Conservation (phyloP, 768 basidiomycete species). For the Phylloporus scabripes region DNA sequence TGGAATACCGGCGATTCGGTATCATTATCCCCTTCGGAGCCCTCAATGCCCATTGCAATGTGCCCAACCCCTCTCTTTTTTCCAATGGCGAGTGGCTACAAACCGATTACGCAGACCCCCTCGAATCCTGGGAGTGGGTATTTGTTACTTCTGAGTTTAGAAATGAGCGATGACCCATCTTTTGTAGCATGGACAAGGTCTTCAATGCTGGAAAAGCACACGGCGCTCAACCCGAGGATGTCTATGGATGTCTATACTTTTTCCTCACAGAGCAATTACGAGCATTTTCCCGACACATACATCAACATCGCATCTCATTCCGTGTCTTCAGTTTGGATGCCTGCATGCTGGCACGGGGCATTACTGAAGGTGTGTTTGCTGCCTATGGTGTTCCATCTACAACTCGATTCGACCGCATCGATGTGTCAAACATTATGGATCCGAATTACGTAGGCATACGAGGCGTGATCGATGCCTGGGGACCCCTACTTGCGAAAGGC, state of each 20-base stretch:
- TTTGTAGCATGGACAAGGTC: conserved; percentile 36
- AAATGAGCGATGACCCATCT: background rate
- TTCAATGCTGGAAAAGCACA: conserved; percentile 34
- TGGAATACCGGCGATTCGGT: conserved; percentile 37
- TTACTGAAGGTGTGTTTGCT: conserved; percentile 19
- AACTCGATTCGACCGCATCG: conserved; percentile 40
- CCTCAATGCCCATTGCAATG: conserved; percentile 35
- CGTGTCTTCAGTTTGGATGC: conserved; percentile 35
- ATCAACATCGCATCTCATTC: conserved; percentile 31
- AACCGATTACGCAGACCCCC: conserved; percentile 38
- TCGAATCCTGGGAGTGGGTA: conserved; percentile 47
- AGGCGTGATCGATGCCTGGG: conserved; percentile 33
- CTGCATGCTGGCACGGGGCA: conserved; percentile 35
- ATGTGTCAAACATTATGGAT: conserved; percentile 47
- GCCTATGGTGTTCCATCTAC: conserved; percentile 20
- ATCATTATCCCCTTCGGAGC: conserved; percentile 48
- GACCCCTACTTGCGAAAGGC: conserved; percentile 31
- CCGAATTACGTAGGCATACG: conserved; percentile 36
- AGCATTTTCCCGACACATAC: conserved; percentile 33
- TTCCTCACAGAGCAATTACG: conserved; percentile 37
- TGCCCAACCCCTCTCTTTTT: conserved; percentile 44
- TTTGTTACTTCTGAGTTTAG: background rate
- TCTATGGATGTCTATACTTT: conserved; percentile 49
- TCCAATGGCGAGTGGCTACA: conserved; percentile 42
- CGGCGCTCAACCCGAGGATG: conserved; percentile 38